Conservation (phyloP, 2,329 filamentous ascomycete genomes). For the Shiraia sp. region DNA sequence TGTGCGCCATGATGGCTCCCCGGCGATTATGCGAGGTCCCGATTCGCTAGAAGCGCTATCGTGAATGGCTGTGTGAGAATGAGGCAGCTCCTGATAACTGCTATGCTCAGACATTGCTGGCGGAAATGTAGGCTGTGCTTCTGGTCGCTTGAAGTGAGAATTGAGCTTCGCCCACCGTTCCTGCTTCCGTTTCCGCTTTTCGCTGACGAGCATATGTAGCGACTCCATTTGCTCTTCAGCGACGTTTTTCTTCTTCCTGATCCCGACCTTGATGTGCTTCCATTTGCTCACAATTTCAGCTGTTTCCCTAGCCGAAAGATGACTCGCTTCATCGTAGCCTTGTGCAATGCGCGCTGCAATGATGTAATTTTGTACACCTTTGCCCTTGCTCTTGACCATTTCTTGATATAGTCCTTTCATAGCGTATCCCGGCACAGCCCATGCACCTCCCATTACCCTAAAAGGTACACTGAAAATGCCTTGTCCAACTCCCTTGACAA, state of each 20-base stretch:
- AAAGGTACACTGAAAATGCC: slow-evolving; percentile 80
- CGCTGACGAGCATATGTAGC: slow-evolving; percentile 49
- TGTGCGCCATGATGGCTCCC: slow-evolving; percentile 15
- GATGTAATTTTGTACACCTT: slow-evolving; percentile 77
- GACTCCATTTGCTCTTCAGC: slow-evolving; percentile 54
- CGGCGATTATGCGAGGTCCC: slow-evolving; percentile 19
- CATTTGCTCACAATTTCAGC: slow-evolving; percentile 68
- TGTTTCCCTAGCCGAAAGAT: slow-evolving; percentile 61
- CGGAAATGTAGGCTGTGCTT: slow-evolving; percentile 19
- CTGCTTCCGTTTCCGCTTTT: slow-evolving; percentile 38
- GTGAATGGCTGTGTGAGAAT: slow-evolving; percentile 10
- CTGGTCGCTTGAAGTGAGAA: slow-evolving; percentile 19
- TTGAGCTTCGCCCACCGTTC: slow-evolving; percentile 37
- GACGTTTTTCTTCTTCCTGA: slow-evolving; percentile 61
- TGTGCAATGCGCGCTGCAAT: slow-evolving; percentile 76
- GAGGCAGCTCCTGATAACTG: slow-evolving; percentile 19
- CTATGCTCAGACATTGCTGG: slow-evolving; percentile 14
- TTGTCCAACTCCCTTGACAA: slow-evolving; percentile 80
- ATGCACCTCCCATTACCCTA: slow-evolving; percentile 73
- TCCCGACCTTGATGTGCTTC: slow-evolving; percentile 63
- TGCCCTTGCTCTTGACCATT: slow-evolving; percentile 70
- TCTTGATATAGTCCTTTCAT: slow-evolving; percentile 83
- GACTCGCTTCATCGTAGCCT: slow-evolving; percentile 67
- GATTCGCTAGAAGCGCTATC: slow-evolving; percentile 10
- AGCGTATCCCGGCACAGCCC: slow-evolving; percentile 74